Evolutionary conservation across 306 rosid genomes (phyloP).

Genomic region (cucumber (Cucumis sativus)): Cucumber_9930_V3 NC_026661.2:1876001-1876500

Average conservation of each 20-base stretch:
- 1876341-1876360: neutral
- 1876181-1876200: neutral
- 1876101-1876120: neutral
- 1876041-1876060: neutral
- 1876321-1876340: neutral
- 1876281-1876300: neutral
- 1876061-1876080: neutral
- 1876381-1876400: neutral
- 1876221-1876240: neutral
- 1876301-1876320: neutral
- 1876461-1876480: neutral
- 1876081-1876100: neutral
- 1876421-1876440: neutral
- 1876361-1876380: neutral
- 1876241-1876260: neutral
- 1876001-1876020: neutral
- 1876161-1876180: neutral
- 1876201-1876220: neutral
- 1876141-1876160: neutral
- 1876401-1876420: neutral
- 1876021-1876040: neutral
- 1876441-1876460: neutral
- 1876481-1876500: neutral
- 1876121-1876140: neutral
- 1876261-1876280: neutral